Evolutionary conservation across 306 rosid species (phyloP), one percentile per base, ranked within the genome.

Genomic region (Lathyrus oleraceus): DNA sequence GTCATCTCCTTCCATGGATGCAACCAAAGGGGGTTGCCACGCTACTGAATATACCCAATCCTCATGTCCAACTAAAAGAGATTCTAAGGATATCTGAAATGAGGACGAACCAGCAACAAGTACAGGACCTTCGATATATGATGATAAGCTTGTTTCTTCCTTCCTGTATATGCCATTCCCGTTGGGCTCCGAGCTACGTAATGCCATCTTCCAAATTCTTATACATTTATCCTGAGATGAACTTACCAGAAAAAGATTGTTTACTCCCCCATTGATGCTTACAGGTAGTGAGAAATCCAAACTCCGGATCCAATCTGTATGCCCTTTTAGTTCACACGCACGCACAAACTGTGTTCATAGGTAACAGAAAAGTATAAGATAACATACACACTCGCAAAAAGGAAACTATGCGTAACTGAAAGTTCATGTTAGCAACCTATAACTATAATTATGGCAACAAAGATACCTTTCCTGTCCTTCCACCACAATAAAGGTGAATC

Each of bases 221-320:
- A 94, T 94, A 71, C 92, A 90, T 85, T 76, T 84, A 79, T 94
- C 97, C 77, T 94, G 99, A 67, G 97, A 89, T 17, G 99, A 91
- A 72, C 97, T 95, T 23, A 87, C 97, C 61, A 91, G 91, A 45
- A 88, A 88, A 78, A 95, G 79, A 69, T 79, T 74, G 82, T 84
- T 76, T 64, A 75, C 78, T 57, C 79, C 85, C 72, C 84, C 94
- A 23, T 79, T 66, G 48, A 77, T 65, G 65, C 81, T 71, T 16
- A 79, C 27, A 47, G 99, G 97, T 71, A 89, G 74, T 38, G 97
- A 86, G 83, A 95, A 95, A 82, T 95, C 99, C 86, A 95, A 70
- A 81, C 99, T 82, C 64, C 99, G 88, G 79, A 94, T 89, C 99
- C 99, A 94, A 85, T 94, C 99, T 25, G 95, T 82, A 76, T 94